Evolutionary conservation across 2,329 filamentous ascomycete genomes (phyloP), one percentile per base, ranked within the genome.

Genomic region (Verticillium zaregamsianum): DNA sequence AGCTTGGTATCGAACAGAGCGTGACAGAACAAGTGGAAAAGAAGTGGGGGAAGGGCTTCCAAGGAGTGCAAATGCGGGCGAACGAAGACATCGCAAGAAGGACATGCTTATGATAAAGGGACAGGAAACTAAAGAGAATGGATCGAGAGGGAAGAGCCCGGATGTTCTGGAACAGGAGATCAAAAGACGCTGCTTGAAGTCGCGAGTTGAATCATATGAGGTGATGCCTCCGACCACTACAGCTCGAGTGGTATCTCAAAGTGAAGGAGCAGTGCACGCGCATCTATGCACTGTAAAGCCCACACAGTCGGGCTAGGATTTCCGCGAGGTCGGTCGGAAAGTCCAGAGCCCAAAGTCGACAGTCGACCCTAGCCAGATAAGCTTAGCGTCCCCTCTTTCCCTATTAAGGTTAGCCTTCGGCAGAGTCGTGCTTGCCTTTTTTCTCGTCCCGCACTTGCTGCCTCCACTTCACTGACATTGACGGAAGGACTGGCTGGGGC

Each of bases 1-100:
- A 1, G 82, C 80, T 58, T 80, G 75, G 61, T 81, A 80, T 54
- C 77, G 73, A 5, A 62, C 65, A 20, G 31, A 60, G 3, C 67
- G 64, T 6, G 56, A 52, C 12, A 12, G 45, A 54, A 17, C 7
- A 61, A 52, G n/a, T 11, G 45, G 9, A 14, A 17, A 8, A n/a
- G 5, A 11, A 3, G n/a, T 52, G 45, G 45, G 11, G 20, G 45
- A 20, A 52, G 14, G 23, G 2, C 20, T 52, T 20, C 45, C 6
- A 17, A 40, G 15, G 12, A 7, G 37, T 20, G 37, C 15, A 40
- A n/a, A 15, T 40, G n/a, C 6, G 23, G 45, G 12, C 45, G 23
- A 25, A 23, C n/a, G 45, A 52, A 11, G 20, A 8, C 20, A 7
- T 52, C 20, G n/a, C 8, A 23, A 52, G 45, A 23, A 52, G 20